phyloP scores from a whole-genome alignment of 2,329 filamentous ascomycete genomes.

The Graphilbum ipis-grandicollis region DNA sequence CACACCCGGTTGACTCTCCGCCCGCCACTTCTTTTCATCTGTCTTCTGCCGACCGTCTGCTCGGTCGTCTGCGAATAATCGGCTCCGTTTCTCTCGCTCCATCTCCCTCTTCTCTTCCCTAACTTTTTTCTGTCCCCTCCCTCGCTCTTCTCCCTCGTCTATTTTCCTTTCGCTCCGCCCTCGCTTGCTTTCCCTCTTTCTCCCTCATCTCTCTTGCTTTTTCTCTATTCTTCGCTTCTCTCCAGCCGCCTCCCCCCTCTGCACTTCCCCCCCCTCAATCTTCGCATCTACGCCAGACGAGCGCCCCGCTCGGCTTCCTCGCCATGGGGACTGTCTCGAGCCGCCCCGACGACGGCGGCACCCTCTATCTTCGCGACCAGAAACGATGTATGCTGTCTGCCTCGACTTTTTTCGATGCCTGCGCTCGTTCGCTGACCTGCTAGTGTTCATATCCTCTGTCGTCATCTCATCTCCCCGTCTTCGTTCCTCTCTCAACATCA shows the following conservation, averaged over 20 bases:
- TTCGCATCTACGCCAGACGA: neutral
- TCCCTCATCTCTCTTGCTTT: neutral
- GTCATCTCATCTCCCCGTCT: constrained; percentile 64
- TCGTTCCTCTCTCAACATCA: constrained; percentile 58
- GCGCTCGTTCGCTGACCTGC: neutral
- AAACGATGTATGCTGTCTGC: constrained; percentile 77
- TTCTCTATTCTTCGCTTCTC: neutral
- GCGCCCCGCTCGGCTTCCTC: constrained; percentile 2
- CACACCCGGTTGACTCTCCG: no score
- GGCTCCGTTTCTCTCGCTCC: no score
- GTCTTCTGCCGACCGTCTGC: no score
- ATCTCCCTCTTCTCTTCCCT: no score
- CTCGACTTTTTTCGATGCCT: no score
- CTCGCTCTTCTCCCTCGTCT: neutral
- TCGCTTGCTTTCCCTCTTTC: neutral
- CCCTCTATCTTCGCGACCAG: constrained; percentile 80
- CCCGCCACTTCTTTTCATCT: no score
- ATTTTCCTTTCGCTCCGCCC: neutral
- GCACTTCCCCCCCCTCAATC: neutral
- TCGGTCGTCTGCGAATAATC: no score
- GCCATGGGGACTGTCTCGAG: constrained; percentile 88
- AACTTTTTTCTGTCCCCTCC: no score
- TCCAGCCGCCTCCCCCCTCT: neutral
- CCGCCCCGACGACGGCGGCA: constrained; percentile 65
- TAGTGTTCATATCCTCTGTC: constrained; percentile 77